phyloP scores from a whole-genome alignment of 805 yeast genomes.

The Candida coleopterorum region DNA sequence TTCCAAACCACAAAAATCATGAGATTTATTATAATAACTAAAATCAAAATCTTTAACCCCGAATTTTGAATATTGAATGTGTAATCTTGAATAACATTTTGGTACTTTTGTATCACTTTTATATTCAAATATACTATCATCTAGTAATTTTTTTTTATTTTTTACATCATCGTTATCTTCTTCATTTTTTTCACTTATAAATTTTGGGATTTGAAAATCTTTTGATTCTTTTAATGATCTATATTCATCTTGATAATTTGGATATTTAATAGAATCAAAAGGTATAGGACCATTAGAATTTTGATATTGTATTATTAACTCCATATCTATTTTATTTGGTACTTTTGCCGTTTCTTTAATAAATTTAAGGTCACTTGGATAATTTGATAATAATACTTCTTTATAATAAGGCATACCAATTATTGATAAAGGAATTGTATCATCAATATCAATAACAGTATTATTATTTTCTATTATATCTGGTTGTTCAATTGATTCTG shows the following conservation, averaged over 20 bases:
- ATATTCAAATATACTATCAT: constrained; percentile 15
- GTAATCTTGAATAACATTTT: constrained; percentile 67
- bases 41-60: constrained; percentile 96
- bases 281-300: constrained; percentile 14
- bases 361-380: constrained; percentile 64
- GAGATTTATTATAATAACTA: constrained; percentile 70
- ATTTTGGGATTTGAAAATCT: constrained; percentile 39
- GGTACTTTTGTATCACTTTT: constrained; percentile 41
- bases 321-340: constrained; percentile 50
- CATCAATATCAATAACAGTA: constrained; percentile 26
- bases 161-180: constrained; percentile 1
- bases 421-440: constrained; percentile 55
- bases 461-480: constrained; percentile 25
- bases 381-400: constrained; percentile 71
- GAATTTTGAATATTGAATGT: constrained; percentile 78
- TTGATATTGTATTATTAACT: constrained; percentile 27
- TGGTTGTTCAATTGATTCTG: constrained; percentile 50
- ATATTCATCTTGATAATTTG: constrained; percentile 48
- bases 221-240: constrained; percentile 25
- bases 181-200: constrained; percentile 48
- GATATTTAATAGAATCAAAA: constrained; percentile 55
- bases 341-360: constrained; percentile 56
- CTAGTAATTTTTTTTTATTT: constrained; percentile 8
- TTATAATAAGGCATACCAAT: constrained; percentile 87
- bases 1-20: constrained; percentile 74